Evolutionary conservation across 495 filamentous ascomycete genomes (phyloP), one percentile per base, ranked within the genome.

Genomic region (Aspergillus affinis): DNA sequence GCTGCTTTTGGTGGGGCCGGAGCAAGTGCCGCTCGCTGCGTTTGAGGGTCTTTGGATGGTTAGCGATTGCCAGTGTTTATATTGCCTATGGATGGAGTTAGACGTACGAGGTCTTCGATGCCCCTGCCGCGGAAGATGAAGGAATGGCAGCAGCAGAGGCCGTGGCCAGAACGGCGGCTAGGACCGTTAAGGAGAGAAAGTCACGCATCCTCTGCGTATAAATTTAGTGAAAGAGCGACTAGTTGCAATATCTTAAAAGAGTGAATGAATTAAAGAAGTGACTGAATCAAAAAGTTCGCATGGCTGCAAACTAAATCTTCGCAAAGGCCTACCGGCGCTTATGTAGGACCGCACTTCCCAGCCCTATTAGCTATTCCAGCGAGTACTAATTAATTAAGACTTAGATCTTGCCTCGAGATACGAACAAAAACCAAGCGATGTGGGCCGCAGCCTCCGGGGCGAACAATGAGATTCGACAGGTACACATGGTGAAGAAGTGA

Each of bases 11-110:
- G 57, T 29, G 0, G 62, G 61, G 13, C 52, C 55, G 5, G 63
- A 54, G 20, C 71, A 73, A 10, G 55, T 54, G 10, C 29, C 45
- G 15, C 47, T 49, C 7, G 27, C 46, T 18, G 19, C 2, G 29
- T 55, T 55, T 10, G 29, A 29, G 9, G 41, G 1, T 26, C 41
- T 20, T 10, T 6, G 12, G 2, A 4, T 13, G 6, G 19, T 8
- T 53, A 18, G 5, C 26, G 19, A 51, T 4, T 18, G 23, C 13
- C 4, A 9, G 20, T 6, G 21, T 36, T n/a, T 8, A 20, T 15
- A 20, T 36, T 12, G 6, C 10, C n/a, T n/a, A 4, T 19, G 18
- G 27, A 13, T 0, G 15, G n/a, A n/a, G 19, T n/a, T 17, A 13
- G 7, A 18, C 15, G 45, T 17, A n/a, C 15, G 26, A 17, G 4